Conservation (phyloP, 192 early-diverging fungal genomes). For the Chytriomyces sp. region DNA sequence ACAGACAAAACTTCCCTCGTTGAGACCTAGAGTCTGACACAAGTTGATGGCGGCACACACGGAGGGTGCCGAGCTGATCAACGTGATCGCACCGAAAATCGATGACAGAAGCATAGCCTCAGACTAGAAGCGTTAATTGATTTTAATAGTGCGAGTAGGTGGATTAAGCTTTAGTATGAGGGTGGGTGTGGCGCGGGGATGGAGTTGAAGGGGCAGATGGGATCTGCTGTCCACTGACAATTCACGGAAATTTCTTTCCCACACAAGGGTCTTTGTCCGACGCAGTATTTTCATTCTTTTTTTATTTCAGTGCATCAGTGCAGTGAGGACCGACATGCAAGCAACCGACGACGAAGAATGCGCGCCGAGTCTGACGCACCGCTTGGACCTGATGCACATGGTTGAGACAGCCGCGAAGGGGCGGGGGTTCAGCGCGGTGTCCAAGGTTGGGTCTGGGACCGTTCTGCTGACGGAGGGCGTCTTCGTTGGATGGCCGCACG, state of each 20-base stretch:
- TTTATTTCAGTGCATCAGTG: neutral
- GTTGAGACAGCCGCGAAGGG: neutral
- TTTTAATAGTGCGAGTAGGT: neutral
- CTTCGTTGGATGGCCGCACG: constrained; percentile 12
- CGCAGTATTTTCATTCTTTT: neutral
- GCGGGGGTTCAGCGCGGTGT: neutral
- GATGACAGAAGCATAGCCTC: neutral
- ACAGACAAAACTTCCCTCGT: constrained; percentile 12
- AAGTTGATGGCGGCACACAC: neutral
- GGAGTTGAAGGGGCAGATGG: neutral
- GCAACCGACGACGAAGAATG: neutral
- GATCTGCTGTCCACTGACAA: constrained; percentile 9
- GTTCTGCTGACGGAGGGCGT: constrained; percentile 13
- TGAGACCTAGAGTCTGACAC: neutral
- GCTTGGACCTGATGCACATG: constrained; percentile 5
- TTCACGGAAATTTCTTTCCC: neutral
- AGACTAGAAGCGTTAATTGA: neutral
- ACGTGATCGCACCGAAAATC: neutral
- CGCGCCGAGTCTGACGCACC: constrained; percentile 1
- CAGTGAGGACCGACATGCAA: neutral
- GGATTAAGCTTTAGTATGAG: neutral
- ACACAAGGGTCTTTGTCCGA: neutral
- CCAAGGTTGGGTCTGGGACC: neutral
- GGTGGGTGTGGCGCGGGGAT: neutral
- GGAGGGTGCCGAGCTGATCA: neutral